Evolutionary conservation across 495 filamentous ascomycete genomes (phyloP).

Genomic region (Talaromyces wortmannii): DNA sequence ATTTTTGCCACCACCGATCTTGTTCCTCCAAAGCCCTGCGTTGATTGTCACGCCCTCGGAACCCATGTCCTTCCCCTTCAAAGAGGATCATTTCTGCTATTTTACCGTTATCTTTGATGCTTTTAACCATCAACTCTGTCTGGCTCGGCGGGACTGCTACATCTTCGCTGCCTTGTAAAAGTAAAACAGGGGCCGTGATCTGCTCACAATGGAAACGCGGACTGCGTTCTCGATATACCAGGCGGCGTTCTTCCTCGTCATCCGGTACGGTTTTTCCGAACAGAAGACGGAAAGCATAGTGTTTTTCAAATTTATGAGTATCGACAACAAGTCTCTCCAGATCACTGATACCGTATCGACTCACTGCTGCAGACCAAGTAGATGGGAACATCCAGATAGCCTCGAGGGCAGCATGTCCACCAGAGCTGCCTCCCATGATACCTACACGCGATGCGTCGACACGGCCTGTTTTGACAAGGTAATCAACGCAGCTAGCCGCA

Average conservation of each 20-base stretch:
- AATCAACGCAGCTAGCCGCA: slow-evolving; percentile 32
- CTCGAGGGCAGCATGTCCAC: slow-evolving; percentile 40
- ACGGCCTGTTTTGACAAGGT: slow-evolving; percentile 21
- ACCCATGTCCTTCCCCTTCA: slow-evolving; percentile 41
- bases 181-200: slow-evolving; percentile 34
- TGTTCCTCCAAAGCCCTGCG: slow-evolving; percentile 17
- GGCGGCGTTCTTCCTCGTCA: slow-evolving; percentile 23
- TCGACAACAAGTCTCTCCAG: slow-evolving; percentile 28
- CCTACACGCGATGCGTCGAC: slow-evolving; percentile 32
- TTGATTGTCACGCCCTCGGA: slow-evolving; percentile 16
- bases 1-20: slow-evolving; percentile 25
- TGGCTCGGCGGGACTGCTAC: slow-evolving; percentile 41
- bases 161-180: slow-evolving; percentile 41
- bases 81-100: slow-evolving; percentile 36
- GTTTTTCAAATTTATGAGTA: slow-evolving; percentile 46
- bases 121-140: slow-evolving; percentile 31
- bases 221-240: slow-evolving; percentile 28
- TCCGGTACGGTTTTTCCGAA: slow-evolving; percentile 1
- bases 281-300: slow-evolving; percentile 22
- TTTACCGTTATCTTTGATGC: slow-evolving; percentile 24
- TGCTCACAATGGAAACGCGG: slow-evolving; percentile 34
- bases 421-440: slow-evolving; percentile 38
- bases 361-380: slow-evolving; percentile 9
- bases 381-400: slow-evolving; percentile 12
- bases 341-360: slow-evolving; percentile 39